phyloP scores from a whole-genome alignment of 768 basidiomycete species.

The Tulasnella sp. region DNA sequence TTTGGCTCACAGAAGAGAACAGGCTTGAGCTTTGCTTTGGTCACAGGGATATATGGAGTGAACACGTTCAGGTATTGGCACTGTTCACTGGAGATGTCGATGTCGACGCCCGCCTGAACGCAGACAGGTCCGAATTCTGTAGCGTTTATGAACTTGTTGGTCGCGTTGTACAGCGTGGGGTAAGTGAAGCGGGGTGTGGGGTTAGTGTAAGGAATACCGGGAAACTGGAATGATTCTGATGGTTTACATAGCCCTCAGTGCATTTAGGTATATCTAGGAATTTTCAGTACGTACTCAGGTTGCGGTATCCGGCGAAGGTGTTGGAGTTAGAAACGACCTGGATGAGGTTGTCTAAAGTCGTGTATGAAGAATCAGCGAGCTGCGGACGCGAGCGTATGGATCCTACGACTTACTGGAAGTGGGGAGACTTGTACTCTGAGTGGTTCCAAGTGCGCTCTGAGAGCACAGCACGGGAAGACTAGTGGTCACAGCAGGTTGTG shows the following conservation, averaged over 20 bases:
- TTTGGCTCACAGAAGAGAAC: slow-evolving; percentile 22
- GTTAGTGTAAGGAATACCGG: slow-evolving; percentile 42
- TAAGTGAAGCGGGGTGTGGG: slow-evolving; percentile 36
- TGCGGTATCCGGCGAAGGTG: slow-evolving; percentile 22
- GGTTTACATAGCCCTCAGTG: slow-evolving; percentile 9
- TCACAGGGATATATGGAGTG: slow-evolving; percentile 24
- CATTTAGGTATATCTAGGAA: not conserved
- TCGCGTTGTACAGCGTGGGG: slow-evolving; percentile 28
- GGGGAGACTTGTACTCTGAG: slow-evolving; percentile 23
- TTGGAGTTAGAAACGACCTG: slow-evolving; percentile 22
- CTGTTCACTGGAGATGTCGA: slow-evolving; percentile 20
- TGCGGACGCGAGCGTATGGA: slow-evolving; percentile 22
- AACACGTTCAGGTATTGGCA: slow-evolving; percentile 25
- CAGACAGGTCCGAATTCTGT: slow-evolving; percentile 14
- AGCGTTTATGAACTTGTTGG: slow-evolving; percentile 9
- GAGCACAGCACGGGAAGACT: slow-evolving; percentile 26
- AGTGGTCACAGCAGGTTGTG: slow-evolving; percentile 11
- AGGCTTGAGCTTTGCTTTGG: slow-evolving; percentile 16
- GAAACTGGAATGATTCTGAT: slow-evolving; percentile 37
- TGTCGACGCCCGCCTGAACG: not conserved
- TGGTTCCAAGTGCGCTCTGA: slow-evolving; percentile 27
- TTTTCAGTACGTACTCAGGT: slow-evolving; percentile 21
- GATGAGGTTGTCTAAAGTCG: too few species aligned
- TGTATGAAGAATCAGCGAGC: not conserved
- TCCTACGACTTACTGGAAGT: slow-evolving; percentile 3